Percentiles rank a stretch among this genome's conserved stretches.
These are phyloP conservation scores for Kazachstania bromeliacearum DNA, from an alignment of 805 yeast genomes.

Conservation along the genomic window DNA sequence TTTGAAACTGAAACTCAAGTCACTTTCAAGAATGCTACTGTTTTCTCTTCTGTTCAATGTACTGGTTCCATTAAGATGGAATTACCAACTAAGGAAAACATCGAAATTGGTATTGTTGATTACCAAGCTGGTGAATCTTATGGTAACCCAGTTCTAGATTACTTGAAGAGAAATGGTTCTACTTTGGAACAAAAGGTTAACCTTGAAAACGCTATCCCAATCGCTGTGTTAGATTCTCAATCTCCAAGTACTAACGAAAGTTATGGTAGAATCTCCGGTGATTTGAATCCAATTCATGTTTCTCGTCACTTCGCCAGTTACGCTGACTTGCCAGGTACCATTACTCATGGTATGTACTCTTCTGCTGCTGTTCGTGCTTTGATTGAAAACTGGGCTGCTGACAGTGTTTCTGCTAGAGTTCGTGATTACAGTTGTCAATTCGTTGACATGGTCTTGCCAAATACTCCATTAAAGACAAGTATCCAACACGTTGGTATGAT, in stretches of 20 bases:
- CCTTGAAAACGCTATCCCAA: constrained; percentile 85
- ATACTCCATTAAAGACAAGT: constrained; percentile 75
- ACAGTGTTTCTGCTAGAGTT: constrained; percentile 90
- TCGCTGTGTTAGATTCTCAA: constrained; percentile 50
- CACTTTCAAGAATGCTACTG: constrained; percentile 64
- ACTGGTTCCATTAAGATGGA: constrained; percentile 80
- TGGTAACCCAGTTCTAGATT: constrained; percentile 97
- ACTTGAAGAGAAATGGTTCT: constrained; percentile 81
- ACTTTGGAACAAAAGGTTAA: constrained; percentile 89
- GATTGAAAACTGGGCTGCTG: constrained; percentile 98
- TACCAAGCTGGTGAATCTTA: constrained; percentile 88
- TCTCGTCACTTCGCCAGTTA: constrained; percentile 89
- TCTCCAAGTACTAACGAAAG: constrained; percentile 96
- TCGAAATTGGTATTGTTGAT: constrained; percentile 72
- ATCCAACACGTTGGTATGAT: constrained; percentile 97
- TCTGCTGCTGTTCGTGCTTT: constrained; percentile 90
- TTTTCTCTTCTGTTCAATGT: constrained; percentile 73
- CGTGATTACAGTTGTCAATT: constrained; percentile 86
- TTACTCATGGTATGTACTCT: constrained; percentile 98
- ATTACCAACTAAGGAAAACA: constrained; percentile 82
- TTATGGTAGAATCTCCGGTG: constrained; percentile 95
- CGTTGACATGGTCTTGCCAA: constrained; percentile 96
- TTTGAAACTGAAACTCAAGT: constrained; percentile 84
- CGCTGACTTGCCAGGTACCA: constrained; percentile 92
- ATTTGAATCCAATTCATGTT: constrained; percentile 96